Percentiles rank a stretch among this genome's conserved stretches.
phyloP scores from a whole-genome alignment of 192 early-diverging fungal genomes.

The Coemansia sp. region DNA sequence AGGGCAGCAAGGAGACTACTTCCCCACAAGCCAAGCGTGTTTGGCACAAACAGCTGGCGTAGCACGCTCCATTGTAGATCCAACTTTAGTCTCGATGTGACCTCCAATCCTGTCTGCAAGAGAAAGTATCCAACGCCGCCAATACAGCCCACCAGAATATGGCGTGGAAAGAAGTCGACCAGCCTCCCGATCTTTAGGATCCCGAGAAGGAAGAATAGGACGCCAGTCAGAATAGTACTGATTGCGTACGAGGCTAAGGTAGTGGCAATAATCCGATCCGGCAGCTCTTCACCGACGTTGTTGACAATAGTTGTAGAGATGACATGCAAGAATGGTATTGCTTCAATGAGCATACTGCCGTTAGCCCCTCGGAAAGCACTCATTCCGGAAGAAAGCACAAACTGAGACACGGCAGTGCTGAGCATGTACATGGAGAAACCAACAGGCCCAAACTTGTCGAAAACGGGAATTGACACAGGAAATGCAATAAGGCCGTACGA shows the following conservation, averaged over 20 bases:
- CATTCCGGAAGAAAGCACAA: constrained; percentile 75
- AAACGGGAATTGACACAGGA: constrained; percentile 73
- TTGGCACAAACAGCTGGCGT: constrained; percentile 64
- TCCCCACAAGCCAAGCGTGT: constrained; percentile 77
- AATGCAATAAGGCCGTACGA: constrained; percentile 92
- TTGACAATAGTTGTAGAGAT: constrained; percentile 71
- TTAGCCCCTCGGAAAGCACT: constrained; percentile 89
- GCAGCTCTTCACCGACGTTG: constrained; percentile 60
- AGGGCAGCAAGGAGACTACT: constrained; percentile 66
- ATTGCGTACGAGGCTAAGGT: constrained; percentile 85
- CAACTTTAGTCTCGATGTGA: constrained; percentile 69
- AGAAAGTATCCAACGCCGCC: constrained; percentile 95
- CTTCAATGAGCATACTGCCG: constrained; percentile 86
- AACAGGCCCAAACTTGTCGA: constrained; percentile 69
- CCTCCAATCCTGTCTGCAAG: constrained; percentile 88
- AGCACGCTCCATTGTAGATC: constrained; percentile 63
- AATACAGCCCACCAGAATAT: constrained; percentile 94
- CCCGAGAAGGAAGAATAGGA: constrained; percentile 83
- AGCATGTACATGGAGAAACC: constrained; percentile 98
- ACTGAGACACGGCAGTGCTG: constrained; percentile 69
- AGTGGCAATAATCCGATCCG: constrained; percentile 78
- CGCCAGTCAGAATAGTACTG: constrained; percentile 86
- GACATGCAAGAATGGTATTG: constrained; percentile 87
- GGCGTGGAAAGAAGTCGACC: constrained; percentile 84
- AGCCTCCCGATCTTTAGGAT: constrained; percentile 74